Percentiles rank a stretch among this genome's conserved stretches.
phyloP scores from a whole-genome alignment of 2,329 filamentous ascomycete genomes.

The Penicillium occitanis region DNA sequence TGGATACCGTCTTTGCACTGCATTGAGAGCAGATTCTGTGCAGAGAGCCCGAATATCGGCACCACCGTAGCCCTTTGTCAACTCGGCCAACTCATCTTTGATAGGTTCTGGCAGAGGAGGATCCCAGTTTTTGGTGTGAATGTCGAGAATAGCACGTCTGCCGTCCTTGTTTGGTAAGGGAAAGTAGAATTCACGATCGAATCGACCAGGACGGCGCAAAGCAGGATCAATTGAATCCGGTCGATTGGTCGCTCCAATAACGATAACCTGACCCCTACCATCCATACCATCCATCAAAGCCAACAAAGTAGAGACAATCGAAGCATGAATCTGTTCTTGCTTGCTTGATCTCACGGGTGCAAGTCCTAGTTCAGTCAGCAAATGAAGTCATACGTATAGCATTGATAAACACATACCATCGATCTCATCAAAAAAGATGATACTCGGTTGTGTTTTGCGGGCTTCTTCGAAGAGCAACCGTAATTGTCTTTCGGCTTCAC shows the following conservation, averaged over 20 bases:
- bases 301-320: slow-evolving; percentile 91
- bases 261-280: slow-evolving; percentile 94
- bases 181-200: slow-evolving; percentile 98
- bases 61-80: slow-evolving; percentile 95
- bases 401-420: slow-evolving; percentile 61
- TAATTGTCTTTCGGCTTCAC: slow-evolving; percentile 93
- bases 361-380: slow-evolving; percentile 50
- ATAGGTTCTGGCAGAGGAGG: slow-evolving; percentile 70
- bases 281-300: slow-evolving; percentile 98
- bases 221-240: slow-evolving; percentile 96
- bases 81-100: slow-evolving; percentile 75
- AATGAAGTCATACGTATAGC: background rate
- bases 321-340: slow-evolving; percentile 97
- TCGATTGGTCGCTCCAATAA: slow-evolving; percentile 97
- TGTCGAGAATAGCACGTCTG: slow-evolving; percentile 84
- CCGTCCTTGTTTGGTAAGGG: slow-evolving; percentile 80
- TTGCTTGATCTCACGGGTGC: slow-evolving; percentile 96
- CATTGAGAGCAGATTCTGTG: slow-evolving; percentile 92
- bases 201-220: slow-evolving; percentile 87
- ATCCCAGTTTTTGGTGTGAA: slow-evolving; percentile 93
- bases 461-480: slow-evolving; percentile 94
- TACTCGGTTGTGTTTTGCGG: slow-evolving; percentile 91
- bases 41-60: slow-evolving; percentile 91
- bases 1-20: slow-evolving; percentile 91
- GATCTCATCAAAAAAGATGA: slow-evolving; percentile 99